phyloP scores from a whole-genome alignment of 441 rosid genomes.

The Populus trichocarpa region DNA sequence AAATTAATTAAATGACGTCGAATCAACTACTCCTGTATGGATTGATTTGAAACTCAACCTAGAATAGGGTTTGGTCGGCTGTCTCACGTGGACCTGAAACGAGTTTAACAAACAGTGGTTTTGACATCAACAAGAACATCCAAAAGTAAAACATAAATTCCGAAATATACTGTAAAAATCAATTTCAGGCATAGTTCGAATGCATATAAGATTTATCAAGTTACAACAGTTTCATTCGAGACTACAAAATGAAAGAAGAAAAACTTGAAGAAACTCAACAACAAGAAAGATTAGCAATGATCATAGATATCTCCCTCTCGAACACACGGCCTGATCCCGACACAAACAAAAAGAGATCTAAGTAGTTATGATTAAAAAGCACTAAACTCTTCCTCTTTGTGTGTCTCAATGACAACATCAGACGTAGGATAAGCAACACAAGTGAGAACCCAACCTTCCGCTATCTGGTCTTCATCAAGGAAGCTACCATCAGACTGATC shows the following conservation, averaged over 20 bases:
- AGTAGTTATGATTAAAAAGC: neutral
- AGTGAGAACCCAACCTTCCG: constrained; percentile 68
- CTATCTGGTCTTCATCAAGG: constrained; percentile 79
- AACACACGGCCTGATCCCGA: no score
- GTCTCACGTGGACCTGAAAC: no score
- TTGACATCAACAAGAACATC: neutral
- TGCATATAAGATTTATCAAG: neutral
- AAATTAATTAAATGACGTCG: no score
- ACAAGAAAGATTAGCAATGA: neutral
- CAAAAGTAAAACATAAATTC: neutral
- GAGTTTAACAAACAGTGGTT: no score
- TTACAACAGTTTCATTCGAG: constrained; percentile 3
- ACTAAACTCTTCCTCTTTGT: constrained; percentile 69
- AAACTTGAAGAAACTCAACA: neutral
- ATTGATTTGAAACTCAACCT: no score
- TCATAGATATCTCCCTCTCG: neutral
- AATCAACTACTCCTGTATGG: no score
- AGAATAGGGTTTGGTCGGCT: no score
- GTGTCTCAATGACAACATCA: constrained; percentile 69
- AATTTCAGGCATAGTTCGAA: neutral
- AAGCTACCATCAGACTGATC: constrained; percentile 83
- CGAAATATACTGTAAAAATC: neutral
- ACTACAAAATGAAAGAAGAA: constrained; percentile 9
- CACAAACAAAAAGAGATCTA: neutral
- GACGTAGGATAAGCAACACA: constrained; percentile 67